A percentile compares a stretch with the other conserved stretches of the same genome.
Evolutionary conservation across 2,329 filamentous ascomycete species (phyloP).

Genomic region (Aspergillus calidoustus): DNA sequence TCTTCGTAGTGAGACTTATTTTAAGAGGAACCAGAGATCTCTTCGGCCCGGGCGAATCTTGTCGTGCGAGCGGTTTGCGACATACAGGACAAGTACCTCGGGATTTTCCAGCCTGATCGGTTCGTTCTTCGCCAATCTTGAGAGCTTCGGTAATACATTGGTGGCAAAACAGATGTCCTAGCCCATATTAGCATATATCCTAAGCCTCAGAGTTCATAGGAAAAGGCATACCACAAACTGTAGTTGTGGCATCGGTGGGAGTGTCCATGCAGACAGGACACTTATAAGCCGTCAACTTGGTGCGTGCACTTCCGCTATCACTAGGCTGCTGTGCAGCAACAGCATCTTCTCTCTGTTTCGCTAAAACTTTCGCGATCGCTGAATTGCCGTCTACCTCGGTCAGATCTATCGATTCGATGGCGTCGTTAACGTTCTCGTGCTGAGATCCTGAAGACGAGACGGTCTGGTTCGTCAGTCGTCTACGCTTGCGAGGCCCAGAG

Average conservation of each 20-base stretch:
- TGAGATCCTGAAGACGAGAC: not conserved
- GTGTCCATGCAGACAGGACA: constrained; percentile 69
- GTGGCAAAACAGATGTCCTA: constrained; percentile 68
- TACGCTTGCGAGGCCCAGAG: constrained; percentile 24
- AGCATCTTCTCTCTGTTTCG: constrained; percentile 59
- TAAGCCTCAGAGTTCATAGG: not conserved
- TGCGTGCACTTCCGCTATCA: constrained; percentile 36
- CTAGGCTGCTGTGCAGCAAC: constrained; percentile 50
- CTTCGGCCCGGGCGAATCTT: constrained; percentile 40
- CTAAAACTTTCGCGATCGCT: constrained; percentile 50
- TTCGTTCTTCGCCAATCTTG: constrained; percentile 57
- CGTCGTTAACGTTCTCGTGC: constrained; percentile 14
- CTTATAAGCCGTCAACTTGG: constrained; percentile 54
- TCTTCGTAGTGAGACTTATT: constrained; percentile 40
- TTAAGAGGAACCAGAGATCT: constrained; percentile 45
- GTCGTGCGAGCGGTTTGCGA: constrained; percentile 45
- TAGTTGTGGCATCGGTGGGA: constrained; percentile 63
- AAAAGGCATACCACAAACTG: constrained; percentile 59
- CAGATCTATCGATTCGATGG: constrained; percentile 57
- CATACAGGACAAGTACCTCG: constrained; percentile 52
- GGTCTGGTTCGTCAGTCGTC: constrained; percentile 14
- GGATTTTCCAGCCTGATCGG: constrained; percentile 36
- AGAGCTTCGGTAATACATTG: constrained; percentile 66
- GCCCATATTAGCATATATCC: constrained; percentile 13
- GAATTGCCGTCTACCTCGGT: constrained; percentile 48